Conservation (phyloP, 2,329 filamentous ascomycete genomes). For the Colletotrichum liriopes region DNA sequence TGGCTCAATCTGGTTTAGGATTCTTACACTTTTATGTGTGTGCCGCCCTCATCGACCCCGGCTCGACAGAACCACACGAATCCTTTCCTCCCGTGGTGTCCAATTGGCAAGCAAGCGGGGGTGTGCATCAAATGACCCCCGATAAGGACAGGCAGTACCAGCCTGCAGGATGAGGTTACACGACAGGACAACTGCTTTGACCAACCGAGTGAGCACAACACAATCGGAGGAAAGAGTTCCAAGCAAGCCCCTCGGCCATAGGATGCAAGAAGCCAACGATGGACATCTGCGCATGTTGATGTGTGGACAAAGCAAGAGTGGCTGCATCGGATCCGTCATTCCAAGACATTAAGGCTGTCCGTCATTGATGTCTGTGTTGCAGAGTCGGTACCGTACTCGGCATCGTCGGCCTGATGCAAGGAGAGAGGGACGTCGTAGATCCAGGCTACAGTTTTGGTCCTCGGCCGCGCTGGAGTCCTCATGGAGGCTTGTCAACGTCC, state of each 20-base stretch:
- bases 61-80: neutral
- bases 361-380: neutral
- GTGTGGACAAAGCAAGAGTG: neutral
- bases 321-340: neutral
- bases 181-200: neutral
- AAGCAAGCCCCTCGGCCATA: neutral
- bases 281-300: neutral
- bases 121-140: conserved; percentile 15
- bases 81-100: neutral
- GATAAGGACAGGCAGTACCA: conserved; percentile 12
- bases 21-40: conserved; percentile 19
- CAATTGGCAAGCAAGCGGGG: conserved; percentile 10
- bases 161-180: conserved; percentile 16
- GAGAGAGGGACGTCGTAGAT: neutral
- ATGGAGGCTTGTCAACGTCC: neutral
- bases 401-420: neutral
- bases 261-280: conserved; percentile 5
- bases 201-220: conserved; percentile 7
- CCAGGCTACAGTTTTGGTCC: neutral
- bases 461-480: neutral
- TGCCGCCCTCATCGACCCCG: conserved; percentile 8
- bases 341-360: conserved; percentile 14
- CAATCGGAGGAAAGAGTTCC: conserved; percentile 6
- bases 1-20: conserved; percentile 10
- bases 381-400: conserved; percentile 1